A percentile compares a stretch with the other conserved stretches of the same genome.
Conservation (phyloP, 2,329 filamentous ascomycete genomes). For the Dryadomyces quercus-mongolicae region DNA sequence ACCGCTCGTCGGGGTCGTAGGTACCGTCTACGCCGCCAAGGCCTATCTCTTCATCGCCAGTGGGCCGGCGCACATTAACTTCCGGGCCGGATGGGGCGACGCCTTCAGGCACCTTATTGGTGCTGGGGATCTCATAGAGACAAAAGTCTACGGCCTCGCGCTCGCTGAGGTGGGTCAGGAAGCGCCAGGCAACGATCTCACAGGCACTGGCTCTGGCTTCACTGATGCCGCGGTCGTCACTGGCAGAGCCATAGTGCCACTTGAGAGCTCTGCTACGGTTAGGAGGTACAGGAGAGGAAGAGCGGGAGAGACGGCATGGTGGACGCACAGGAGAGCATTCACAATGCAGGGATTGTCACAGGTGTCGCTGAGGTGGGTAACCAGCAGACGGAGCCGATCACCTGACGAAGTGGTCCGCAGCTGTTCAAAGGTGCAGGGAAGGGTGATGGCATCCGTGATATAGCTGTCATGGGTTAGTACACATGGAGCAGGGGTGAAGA, state of each 20-base stretch:
- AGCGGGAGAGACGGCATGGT: not conserved
- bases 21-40: not conserved
- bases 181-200: constrained; percentile 72
- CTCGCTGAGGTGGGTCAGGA: constrained; percentile 58
- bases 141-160: constrained; percentile 63
- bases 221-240: constrained; percentile 53
- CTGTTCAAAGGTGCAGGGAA: constrained; percentile 63
- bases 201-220: constrained; percentile 61
- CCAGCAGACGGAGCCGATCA: constrained; percentile 42
- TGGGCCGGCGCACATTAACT: not conserved
- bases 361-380: constrained; percentile 49
- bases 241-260: constrained; percentile 56
- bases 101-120: constrained; percentile 15
- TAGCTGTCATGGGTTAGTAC: constrained; percentile 30
- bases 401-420: constrained; percentile 55
- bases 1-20: constrained; percentile 4
- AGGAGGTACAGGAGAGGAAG: not conserved
- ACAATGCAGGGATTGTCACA: constrained; percentile 60
- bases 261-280: constrained; percentile 50
- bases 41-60: constrained; percentile 9
- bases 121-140: constrained; percentile 55
- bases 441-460: constrained; percentile 47
- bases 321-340: constrained; percentile 57
- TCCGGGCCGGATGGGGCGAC: constrained; percentile 2
- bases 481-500: not conserved